Evolutionary conservation across 2,329 filamentous ascomycete species (phyloP).

Genomic region (Aspergillus persii): DNA sequence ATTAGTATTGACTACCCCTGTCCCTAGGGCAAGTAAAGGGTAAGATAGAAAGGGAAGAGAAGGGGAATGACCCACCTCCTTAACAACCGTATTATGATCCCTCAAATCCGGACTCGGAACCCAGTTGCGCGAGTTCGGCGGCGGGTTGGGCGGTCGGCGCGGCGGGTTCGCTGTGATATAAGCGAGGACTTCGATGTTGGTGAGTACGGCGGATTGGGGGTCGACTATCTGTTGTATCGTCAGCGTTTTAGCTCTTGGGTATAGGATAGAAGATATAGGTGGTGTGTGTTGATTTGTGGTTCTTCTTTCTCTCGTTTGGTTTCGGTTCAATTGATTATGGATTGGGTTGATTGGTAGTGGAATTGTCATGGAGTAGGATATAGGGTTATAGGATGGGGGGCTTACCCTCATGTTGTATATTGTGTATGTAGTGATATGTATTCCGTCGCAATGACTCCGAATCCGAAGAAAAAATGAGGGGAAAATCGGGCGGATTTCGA

Average conservation of each 20-base stretch:
- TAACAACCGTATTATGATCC: constrained; percentile 46
- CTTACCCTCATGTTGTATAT: background rate
- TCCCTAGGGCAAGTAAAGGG: no score
- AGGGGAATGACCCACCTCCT: constrained; percentile 36
- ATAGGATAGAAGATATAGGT: no score
- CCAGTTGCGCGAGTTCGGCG: constrained; percentile 37
- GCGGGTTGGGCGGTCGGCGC: constrained; percentile 39
- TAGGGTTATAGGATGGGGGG: background rate
- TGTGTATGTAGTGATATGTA: background rate
- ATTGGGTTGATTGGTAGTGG: background rate
- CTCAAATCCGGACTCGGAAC: constrained; percentile 43
- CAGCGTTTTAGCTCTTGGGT: background rate
- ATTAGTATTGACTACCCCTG: no score
- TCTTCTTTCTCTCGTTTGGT: no score
- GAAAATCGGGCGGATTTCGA: constrained; percentile 3
- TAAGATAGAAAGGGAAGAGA: background rate
- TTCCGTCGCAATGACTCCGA: background rate
- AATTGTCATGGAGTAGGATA: background rate
- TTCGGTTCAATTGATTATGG: no score
- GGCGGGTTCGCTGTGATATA: constrained; percentile 43
- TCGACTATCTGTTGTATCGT: constrained; percentile 38
- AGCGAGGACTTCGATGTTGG: constrained; percentile 45
- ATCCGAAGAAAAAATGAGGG: background rate
- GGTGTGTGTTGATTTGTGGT: no score
- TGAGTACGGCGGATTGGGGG: constrained; percentile 44